Evolutionary conservation across 345 rosid genomes (phyloP).

Genomic region (Boechera stricta): DNA sequence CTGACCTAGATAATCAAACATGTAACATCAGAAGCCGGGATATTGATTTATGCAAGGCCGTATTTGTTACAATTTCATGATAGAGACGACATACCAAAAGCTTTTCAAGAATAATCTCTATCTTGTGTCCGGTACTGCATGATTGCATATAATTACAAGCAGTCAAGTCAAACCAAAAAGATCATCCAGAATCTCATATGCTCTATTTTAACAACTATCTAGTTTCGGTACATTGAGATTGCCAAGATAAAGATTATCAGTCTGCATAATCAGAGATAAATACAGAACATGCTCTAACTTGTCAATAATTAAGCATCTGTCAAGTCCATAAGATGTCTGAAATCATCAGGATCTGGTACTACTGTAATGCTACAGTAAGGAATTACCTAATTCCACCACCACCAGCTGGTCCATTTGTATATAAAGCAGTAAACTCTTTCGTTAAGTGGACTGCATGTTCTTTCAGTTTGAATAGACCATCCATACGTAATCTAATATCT

Average conservation of each 20-base stretch:
- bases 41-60: neutral
- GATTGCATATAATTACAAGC: slow-evolving; percentile 32
- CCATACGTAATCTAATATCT: slow-evolving; percentile 87
- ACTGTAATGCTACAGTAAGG: slow-evolving; percentile 20
- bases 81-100: slow-evolving; percentile 55
- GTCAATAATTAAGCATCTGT: neutral
- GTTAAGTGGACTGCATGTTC: slow-evolving; percentile 70
- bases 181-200: slow-evolving; percentile 2
- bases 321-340: slow-evolving; percentile 17
- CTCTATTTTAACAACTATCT: neutral
- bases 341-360: slow-evolving; percentile 25
- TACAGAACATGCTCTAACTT: neutral
- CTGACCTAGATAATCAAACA: slow-evolving; percentile 56
- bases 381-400: slow-evolving; percentile 94
- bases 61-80: neutral
- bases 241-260: slow-evolving; percentile 16
- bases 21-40: slow-evolving; percentile 27
- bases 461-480: slow-evolving; percentile 73
- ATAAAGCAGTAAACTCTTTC: slow-evolving; percentile 77
- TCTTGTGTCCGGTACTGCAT: slow-evolving; percentile 85
- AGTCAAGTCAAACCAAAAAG: slow-evolving; percentile 27
- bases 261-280: neutral
- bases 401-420: slow-evolving; percentile 97
- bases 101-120: slow-evolving; percentile 74
- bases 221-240: slow-evolving; percentile 9